A percentile compares a stretch with the other conserved stretches of the same genome.
Conservation (phyloP, 495 filamentous ascomycete species). For the Jackrogersella multiformis region DNA sequence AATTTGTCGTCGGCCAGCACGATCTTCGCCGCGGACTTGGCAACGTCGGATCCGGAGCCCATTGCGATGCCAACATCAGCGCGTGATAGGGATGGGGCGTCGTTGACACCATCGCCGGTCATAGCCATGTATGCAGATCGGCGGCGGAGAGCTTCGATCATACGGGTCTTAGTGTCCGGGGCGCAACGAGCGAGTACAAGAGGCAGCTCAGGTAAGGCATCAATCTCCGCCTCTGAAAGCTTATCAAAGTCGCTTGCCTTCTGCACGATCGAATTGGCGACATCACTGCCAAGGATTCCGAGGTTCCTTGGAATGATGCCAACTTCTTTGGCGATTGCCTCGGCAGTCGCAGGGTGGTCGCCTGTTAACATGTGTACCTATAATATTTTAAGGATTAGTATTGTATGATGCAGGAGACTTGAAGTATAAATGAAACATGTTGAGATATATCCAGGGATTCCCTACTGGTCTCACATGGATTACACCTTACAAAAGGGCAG, state of each 20-base stretch:
- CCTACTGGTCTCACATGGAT: no score
- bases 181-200: slow-evolving; percentile 73
- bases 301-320: slow-evolving; percentile 74
- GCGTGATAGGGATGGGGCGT: slow-evolving; percentile 78
- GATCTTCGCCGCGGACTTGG: slow-evolving; percentile 87
- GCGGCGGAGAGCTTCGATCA: slow-evolving; percentile 74
- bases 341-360: slow-evolving; percentile 78
- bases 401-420: not conserved
- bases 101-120: slow-evolving; percentile 86
- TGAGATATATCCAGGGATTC: no score
- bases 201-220: slow-evolving; percentile 65
- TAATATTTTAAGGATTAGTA: slow-evolving; percentile 2
- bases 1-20: slow-evolving; percentile 92
- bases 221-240: slow-evolving; percentile 67
- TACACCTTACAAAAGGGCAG: no score
- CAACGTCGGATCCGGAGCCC: slow-evolving; percentile 89
- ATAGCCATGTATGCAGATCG: slow-evolving; percentile 68
- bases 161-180: slow-evolving; percentile 71
- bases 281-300: slow-evolving; percentile 58
- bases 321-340: slow-evolving; percentile 77
- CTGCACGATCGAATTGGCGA: slow-evolving; percentile 66
- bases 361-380: slow-evolving; percentile 80
- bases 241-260: slow-evolving; percentile 72
- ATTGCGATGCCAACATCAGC: slow-evolving; percentile 89
- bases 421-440: no score